Percentiles rank a stretch among this genome's conserved stretches.
These are phyloP conservation scores for Colletotrichum lentis DNA, from an alignment of 2,329 filamentous ascomycete species.

Conservation along the genomic window DNA sequence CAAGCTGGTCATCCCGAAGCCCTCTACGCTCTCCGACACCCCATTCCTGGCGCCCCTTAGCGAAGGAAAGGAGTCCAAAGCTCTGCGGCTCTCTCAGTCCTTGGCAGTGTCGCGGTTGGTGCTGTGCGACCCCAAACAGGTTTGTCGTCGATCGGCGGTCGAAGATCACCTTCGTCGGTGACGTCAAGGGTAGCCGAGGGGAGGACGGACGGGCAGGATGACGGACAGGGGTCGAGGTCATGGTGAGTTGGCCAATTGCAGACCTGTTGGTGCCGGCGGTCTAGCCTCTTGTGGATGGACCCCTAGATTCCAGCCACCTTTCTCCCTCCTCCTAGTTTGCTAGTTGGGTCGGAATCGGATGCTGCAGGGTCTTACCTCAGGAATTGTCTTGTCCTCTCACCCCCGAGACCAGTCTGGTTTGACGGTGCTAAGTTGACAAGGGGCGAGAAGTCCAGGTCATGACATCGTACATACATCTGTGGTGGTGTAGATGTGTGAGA, in stretches of 20 bases:
- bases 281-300: conserved; percentile 29
- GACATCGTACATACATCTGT: conserved; percentile 23
- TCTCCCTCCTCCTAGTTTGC: too few species aligned
- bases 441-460: neutral
- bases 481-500: neutral
- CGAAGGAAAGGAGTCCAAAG: neutral
- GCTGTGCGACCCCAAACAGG: conserved; percentile 31
- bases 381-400: conserved; percentile 11
- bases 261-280: neutral
- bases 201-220: neutral
- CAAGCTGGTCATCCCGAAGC: conserved; percentile 21
- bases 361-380: conserved; percentile 31
- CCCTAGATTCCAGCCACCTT: conserved; percentile 30
- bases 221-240: neutral
- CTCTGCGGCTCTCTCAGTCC: neutral
- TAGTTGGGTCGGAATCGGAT: conserved; percentile 4
- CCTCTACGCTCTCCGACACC: neutral
- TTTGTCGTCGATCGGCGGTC: conserved; percentile 31
- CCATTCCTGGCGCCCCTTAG: neutral
- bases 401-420: neutral
- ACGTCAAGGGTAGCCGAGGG: conserved; percentile 22
- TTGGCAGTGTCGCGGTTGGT: conserved; percentile 3
- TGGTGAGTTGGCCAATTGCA: conserved; percentile 13
- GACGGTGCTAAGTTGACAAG: conserved; percentile 3
- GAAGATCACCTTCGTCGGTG: conserved; percentile 28